Evolutionary conservation across 768 basidiomycete species (phyloP).

Genomic region (Agrocybe pediades): DNA sequence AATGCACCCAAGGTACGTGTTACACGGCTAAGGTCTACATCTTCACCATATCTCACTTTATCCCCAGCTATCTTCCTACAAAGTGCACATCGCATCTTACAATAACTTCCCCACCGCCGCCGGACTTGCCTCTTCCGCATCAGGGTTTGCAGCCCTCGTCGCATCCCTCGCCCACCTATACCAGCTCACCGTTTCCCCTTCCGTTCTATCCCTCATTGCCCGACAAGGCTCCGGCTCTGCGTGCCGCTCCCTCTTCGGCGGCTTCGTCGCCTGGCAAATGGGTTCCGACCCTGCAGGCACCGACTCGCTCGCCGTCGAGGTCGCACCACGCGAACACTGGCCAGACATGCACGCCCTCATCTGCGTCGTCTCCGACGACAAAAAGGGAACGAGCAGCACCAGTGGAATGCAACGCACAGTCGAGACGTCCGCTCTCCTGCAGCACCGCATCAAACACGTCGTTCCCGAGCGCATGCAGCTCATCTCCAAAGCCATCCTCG

Average conservation of each 20-base stretch:
- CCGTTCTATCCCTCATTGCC: constrained; percentile 88
- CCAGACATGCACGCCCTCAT: constrained; percentile 96
- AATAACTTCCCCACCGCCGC: constrained; percentile 99
- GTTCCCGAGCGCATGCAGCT: constrained; percentile 86
- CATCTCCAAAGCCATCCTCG: constrained; percentile 80
- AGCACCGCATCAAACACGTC: constrained; percentile 84
- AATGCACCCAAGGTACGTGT: constrained; percentile 63
- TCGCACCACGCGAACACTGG: constrained; percentile 89
- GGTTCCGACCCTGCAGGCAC: constrained; percentile 66
- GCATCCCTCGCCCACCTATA: constrained; percentile 89
- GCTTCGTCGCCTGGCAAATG: constrained; percentile 95
- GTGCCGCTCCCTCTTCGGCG: constrained; percentile 96
- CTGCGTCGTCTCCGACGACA: constrained; percentile 93
- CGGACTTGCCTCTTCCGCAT: constrained; percentile 95
- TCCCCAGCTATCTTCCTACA: constrained; percentile 65
- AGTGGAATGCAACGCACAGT: constrained; percentile 98
- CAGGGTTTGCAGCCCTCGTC: constrained; percentile 94
- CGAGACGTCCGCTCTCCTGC: constrained; percentile 84
- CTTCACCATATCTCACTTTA: neutral
- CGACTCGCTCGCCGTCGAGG: constrained; percentile 87
- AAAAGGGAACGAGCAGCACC: constrained; percentile 95
- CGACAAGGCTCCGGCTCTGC: constrained; percentile 98
- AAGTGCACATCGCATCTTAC: constrained; percentile 88
- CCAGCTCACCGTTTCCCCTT: constrained; percentile 73
- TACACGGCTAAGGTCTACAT: constrained; percentile 8